These are phyloP conservation scores for Ichthyophthirius multifiliis DNA, from an alignment of 169 alveolate genomes.

Conservation along the genomic window DNA sequence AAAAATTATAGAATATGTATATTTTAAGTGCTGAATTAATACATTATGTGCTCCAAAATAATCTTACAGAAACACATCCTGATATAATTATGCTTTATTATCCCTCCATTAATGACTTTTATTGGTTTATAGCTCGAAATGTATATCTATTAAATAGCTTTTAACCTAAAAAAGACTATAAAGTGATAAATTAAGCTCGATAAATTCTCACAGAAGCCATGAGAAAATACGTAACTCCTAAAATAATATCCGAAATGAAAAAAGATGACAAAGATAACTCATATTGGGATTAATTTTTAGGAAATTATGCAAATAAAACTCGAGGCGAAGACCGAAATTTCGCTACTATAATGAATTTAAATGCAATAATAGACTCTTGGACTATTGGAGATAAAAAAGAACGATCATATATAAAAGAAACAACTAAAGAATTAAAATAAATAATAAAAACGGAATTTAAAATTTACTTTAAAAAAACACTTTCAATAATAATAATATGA, in stretches of 20 bases:
- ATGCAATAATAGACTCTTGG: not conserved
- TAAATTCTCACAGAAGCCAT: not conserved
- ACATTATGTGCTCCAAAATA: not conserved
- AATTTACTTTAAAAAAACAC: not conserved
- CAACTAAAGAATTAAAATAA: not conserved
- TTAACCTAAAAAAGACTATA: not conserved
- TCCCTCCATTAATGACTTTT: not conserved
- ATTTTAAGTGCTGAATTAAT: not conserved
- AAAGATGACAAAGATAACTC: not conserved
- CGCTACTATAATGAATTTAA: not conserved
- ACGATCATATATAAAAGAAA: not conserved
- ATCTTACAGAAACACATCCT: not conserved
- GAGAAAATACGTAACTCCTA: not conserved
- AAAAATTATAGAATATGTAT: not conserved
- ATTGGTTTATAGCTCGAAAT: constrained; percentile 6
- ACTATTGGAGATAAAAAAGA: not conserved
- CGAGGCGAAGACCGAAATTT: constrained; percentile 3
- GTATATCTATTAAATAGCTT: not conserved
- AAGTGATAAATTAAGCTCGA: not conserved
- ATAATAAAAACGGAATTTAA: not conserved
- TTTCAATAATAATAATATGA: not conserved
- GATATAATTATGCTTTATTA: not conserved
- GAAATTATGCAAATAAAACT: not conserved
- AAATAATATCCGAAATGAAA: not conserved
- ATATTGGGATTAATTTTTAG: not conserved